Conservation (phyloP, 1,284 basidiomycete species). For the Boletus calvinii region DNA sequence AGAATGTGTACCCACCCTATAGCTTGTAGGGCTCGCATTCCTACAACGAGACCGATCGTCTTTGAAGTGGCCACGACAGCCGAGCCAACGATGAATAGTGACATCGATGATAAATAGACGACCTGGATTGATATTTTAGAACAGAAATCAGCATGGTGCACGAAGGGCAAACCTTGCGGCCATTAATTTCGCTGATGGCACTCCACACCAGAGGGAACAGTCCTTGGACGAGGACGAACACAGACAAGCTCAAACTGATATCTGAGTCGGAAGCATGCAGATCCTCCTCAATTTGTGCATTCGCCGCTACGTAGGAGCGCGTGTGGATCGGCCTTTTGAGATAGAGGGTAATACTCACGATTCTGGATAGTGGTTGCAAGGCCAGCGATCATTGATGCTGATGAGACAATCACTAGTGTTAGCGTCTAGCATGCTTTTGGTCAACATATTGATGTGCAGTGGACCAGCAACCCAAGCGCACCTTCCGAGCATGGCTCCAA, state of each 20-base stretch:
- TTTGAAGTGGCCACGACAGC: constrained; percentile 62
- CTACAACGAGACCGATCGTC: constrained; percentile 70
- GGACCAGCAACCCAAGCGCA: background rate
- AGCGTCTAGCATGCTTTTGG: constrained; percentile 40
- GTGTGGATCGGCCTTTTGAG: background rate
- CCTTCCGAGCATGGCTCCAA: constrained; percentile 73
- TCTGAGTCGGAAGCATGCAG: constrained; percentile 67
- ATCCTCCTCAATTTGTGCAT: constrained; percentile 65
- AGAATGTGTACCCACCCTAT: constrained; percentile 43
- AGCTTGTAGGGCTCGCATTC: constrained; percentile 69
- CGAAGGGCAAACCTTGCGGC: constrained; percentile 58
- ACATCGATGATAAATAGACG: constrained; percentile 65
- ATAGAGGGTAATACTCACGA: constrained; percentile 42
- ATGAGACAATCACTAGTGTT: constrained; percentile 57
- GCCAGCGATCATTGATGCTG: constrained; percentile 70
- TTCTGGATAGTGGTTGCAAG: constrained; percentile 68
- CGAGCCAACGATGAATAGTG: constrained; percentile 63
- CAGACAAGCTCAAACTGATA: constrained; percentile 72
- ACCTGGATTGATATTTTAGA: constrained; percentile 37
- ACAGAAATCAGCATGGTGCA: background rate
- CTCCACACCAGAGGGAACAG: constrained; percentile 69
- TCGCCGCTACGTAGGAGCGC: constrained; percentile 48
- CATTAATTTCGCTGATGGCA: constrained; percentile 75
- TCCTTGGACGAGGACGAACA: constrained; percentile 83
- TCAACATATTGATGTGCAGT: background rate